Base-by-base conservation (phyloP, 768 basidiomycete genomes). In the Boletus reticuloceps region DNA sequence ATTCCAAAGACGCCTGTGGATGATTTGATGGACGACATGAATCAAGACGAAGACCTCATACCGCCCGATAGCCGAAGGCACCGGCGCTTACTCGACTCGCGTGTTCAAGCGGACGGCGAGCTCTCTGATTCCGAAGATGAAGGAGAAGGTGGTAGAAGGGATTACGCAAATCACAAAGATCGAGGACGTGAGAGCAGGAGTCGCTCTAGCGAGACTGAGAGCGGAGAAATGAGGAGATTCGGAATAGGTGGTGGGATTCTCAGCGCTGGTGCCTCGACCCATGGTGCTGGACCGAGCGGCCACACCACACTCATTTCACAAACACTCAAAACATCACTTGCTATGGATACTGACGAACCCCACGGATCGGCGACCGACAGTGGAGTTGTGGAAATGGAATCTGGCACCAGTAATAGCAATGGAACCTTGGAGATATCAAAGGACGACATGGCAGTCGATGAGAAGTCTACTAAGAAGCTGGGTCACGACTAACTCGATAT, bases 71-170 rank as follows among this genome's bases (percentile, higher is more conserved):
- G 82, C 12, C 82, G 95, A 47, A 81, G 90, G 60, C 85, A 89
- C 22, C 82, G 82, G 62, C 82, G 87, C 16, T 72, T 93, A 10
- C 81, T 94, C 34, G 96, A 99, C 68, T 81, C 85, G 22, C 79
- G 86, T 22, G 79, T 89, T 57, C 94, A 94, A 68, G 83, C 81
- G 6, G 93, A 96, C 39, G 89, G 88, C 20, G 92, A 95, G 65
- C 79, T 97, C 13, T 97, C 94, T 8, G 97, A 99, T 70, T 98
- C 97, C 2, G 97, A 99, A 60, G 97, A 99, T 68, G 97, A 99
- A 73, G 95, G 93, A 17, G 89, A 89, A 62, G 94, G 91, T 43
- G 91, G 86, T 2, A 81, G 94, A 51, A 78, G 86, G 54, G 80
- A 94, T 62, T 85, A 86, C 54, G 74, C 80, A 10, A 75, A 75